Evolutionary conservation across 495 filamentous ascomycete genomes (phyloP).

Genomic region (Tuber borchii): DNA sequence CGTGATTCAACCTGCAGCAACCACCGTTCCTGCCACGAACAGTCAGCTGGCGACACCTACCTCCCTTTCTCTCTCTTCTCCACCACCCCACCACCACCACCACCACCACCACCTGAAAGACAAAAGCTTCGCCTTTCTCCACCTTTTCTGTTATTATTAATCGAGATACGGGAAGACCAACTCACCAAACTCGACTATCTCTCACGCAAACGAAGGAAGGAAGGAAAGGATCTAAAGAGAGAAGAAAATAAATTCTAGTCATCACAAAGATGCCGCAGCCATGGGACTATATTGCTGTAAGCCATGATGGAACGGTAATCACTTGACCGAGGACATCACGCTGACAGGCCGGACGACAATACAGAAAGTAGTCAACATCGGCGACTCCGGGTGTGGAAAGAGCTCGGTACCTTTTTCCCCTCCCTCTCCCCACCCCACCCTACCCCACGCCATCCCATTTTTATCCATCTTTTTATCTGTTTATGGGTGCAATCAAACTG

Average conservation of each 20-base stretch:
- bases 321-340: not conserved
- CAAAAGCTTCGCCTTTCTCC: not conserved
- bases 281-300: conserved; percentile 88
- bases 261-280: conserved; percentile 59
- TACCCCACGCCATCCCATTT: not conserved
- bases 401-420: conserved; percentile 46
- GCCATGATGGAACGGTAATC: not conserved
- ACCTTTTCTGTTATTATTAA: not conserved
- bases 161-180: not conserved
- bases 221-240: not conserved
- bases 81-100: conserved; percentile 5
- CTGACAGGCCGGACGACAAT: conserved; percentile 14
- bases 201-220: not conserved
- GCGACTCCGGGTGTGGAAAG: conserved; percentile 90
- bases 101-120: conserved; percentile 4
- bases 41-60: not conserved
- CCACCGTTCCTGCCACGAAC: not conserved
- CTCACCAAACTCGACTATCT: not conserved
- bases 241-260: conserved; percentile 6
- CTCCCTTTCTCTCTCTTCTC: conserved; percentile 5
- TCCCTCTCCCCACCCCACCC: not conserved
- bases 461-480: not conserved
- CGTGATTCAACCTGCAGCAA: conserved; percentile 16
- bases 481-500: conserved; percentile 18
- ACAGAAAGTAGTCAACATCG: conserved; percentile 86